Evolutionary conservation across 495 filamentous ascomycete species (phyloP), one percentile per base, ranked within the genome.

Genomic region (Trichocladium antarcticum): DNA sequence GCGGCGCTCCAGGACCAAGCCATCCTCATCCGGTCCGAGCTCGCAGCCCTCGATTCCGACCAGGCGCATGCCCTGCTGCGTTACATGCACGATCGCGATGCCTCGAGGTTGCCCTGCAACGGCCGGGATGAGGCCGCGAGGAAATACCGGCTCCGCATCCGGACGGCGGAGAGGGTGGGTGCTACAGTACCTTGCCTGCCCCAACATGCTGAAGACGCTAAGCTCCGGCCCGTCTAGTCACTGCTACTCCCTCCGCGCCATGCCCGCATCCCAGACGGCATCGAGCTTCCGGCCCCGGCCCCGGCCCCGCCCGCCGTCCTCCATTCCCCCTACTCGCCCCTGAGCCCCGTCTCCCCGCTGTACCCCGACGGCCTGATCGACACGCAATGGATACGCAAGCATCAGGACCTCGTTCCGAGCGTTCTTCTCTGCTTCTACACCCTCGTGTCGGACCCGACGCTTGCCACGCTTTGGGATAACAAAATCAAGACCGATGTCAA

Each of bases 321-420:
- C 14, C 89, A 96, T 62, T 95, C 89, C 2, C 84, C 89, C 3
- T 78, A 93, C 43, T 96, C 89, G 6, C 89, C 89, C 6, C 71
- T 95, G 44, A 86, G 84, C 16, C 86, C 87, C 3, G 72, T 75
- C 21, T 92, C 88, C 0, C 74, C 79, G 3, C 76, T 89, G 12
- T 95, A 85, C 52, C 87, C 89, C 15, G 89, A 95, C 70, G 89
- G 89, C 5, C 61, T 95, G 32, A 79, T 96, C 61, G 79, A 85
- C 28, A 74, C 82, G 3, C 66, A 80, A 45, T 96, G 89, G 89
- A 68, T 87, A 15, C 76, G 76, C 32, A 96, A 95, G 61, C 89
- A 95, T 62, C 87, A 94, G 54, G 67, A 80, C 7, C 70, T 85
- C 6, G 69, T 96, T 31, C 89, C 89, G 1, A 80, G 86, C 35